These are phyloP conservation scores for Dichotomocladium elegans DNA, from an alignment of 371 early-diverging fungal genomes.

Conservation along the genomic window DNA sequence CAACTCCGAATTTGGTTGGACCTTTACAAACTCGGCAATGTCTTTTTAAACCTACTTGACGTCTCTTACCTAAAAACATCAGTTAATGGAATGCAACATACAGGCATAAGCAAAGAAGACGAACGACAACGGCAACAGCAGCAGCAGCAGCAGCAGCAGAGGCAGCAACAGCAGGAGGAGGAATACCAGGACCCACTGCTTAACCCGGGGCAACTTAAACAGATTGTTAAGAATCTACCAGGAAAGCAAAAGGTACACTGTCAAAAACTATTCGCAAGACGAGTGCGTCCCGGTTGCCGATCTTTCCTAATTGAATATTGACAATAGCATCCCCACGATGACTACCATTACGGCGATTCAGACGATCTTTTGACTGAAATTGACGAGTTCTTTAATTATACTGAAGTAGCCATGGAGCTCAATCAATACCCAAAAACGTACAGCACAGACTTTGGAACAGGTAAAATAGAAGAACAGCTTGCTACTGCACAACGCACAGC, in stretches of 20 bases:
- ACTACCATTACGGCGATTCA: slow-evolving; percentile 63
- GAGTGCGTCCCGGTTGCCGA: background rate
- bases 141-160: too few species aligned
- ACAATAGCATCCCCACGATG: slow-evolving; percentile 46
- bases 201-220: slow-evolving; percentile 27
- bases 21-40: too few species aligned
- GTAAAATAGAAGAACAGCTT: slow-evolving; percentile 21
- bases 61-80: too few species aligned
- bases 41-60: too few species aligned
- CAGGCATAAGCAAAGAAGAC: too few species aligned
- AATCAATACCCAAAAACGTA: slow-evolving; percentile 41
- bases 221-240: slow-evolving; percentile 30
- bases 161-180: too few species aligned
- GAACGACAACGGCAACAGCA: too few species aligned
- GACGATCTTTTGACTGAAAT: slow-evolving; percentile 60
- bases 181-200: slow-evolving; percentile 21
- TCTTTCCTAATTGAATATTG: background rate
- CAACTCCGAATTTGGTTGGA: too few species aligned
- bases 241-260: slow-evolving; percentile 22
- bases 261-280: background rate
- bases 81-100: too few species aligned
- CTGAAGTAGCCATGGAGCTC: slow-evolving; percentile 49
- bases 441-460: slow-evolving; percentile 24
- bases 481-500: slow-evolving; percentile 21
- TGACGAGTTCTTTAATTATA: slow-evolving; percentile 72